phyloP scores from a whole-genome alignment of 1,284 basidiomycete species.

The Apiotrichum siamense region DNA sequence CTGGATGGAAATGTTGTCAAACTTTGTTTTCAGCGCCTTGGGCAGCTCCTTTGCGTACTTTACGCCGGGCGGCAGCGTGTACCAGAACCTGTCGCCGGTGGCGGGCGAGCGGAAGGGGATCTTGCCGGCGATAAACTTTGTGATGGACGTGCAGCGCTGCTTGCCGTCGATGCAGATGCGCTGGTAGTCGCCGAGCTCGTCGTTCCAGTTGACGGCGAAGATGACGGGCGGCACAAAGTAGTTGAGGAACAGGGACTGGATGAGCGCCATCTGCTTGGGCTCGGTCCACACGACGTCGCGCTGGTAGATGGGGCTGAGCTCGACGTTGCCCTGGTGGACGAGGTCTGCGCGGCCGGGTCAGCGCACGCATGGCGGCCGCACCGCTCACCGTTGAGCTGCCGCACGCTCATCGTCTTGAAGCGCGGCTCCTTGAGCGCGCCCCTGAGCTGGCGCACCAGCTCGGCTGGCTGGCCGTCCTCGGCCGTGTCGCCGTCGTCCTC shows the following conservation, averaged over 20 bases:
- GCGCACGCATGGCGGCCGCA: background rate
- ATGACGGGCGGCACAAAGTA: slow-evolving; percentile 44
- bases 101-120: slow-evolving; percentile 30
- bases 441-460: slow-evolving; percentile 12
- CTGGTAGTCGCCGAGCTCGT: slow-evolving; percentile 18
- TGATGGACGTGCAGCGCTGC: slow-evolving; percentile 41
- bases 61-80: slow-evolving; percentile 5
- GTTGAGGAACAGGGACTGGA: slow-evolving; percentile 38
- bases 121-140: slow-evolving; percentile 36
- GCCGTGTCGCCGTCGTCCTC: slow-evolving; percentile 25
- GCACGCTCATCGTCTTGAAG: slow-evolving; percentile 21
- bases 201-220: slow-evolving; percentile 25
- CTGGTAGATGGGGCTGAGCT: slow-evolving; percentile 40
- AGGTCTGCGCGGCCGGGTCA: slow-evolving; percentile 14
- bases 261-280: slow-evolving; percentile 25
- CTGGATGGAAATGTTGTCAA: slow-evolving; percentile 33
- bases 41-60: slow-evolving; percentile 24
- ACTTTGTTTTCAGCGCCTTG: slow-evolving; percentile 23
- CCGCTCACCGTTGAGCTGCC: slow-evolving; percentile 32
- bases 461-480: slow-evolving; percentile 18
- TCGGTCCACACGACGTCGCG: slow-evolving; percentile 43
- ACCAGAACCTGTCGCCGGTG: slow-evolving; percentile 34
- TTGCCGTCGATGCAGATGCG: slow-evolving; percentile 45
- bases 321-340: slow-evolving; percentile 30
- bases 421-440: slow-evolving; percentile 24